These are phyloP conservation scores for Hippophae gyantsensis DNA, from an alignment of 306 rosid genomes.

Conservation along the genomic window DNA sequence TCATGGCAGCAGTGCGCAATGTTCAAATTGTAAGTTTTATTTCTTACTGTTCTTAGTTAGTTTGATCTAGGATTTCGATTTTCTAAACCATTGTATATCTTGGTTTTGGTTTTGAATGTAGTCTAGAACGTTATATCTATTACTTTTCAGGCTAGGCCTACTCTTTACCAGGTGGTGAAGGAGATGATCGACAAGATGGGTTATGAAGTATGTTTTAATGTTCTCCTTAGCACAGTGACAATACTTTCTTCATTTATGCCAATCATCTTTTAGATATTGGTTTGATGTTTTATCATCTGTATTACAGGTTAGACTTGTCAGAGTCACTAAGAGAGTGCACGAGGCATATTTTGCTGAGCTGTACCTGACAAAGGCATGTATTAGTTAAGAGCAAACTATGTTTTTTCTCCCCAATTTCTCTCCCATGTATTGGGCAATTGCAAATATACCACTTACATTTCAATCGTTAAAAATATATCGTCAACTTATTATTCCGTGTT, in stretches of 20 bases:
- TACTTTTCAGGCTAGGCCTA: slow-evolving; percentile 80
- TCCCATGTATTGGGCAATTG: too few species aligned
- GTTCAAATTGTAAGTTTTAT: slow-evolving; percentile 67
- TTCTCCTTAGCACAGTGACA: slow-evolving; percentile 14
- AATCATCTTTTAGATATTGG: slow-evolving; percentile 10
- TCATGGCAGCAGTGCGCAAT: slow-evolving; percentile 89
- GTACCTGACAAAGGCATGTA: slow-evolving; percentile 72
- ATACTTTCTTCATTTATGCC: background rate
- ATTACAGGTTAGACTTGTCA: slow-evolving; percentile 66
- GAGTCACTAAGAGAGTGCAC: slow-evolving; percentile 87
- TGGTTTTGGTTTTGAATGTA: slow-evolving; percentile 10
- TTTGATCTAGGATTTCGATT: background rate
- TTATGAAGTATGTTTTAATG: slow-evolving; percentile 56
- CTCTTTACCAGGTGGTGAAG: slow-evolving; percentile 83
- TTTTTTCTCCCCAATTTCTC: too few species aligned
- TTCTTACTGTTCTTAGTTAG: slow-evolving; percentile 1
- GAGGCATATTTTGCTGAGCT: slow-evolving; percentile 95
- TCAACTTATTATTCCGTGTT: too few species aligned
- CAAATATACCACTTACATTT: too few species aligned
- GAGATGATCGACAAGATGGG: slow-evolving; percentile 96
- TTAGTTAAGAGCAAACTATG: background rate
- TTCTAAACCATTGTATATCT: background rate
- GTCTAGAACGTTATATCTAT: slow-evolving; percentile 14
- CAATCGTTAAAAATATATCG: too few species aligned
- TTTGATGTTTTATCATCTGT: slow-evolving; percentile 14